phyloP scores from a whole-genome alignment of 768 basidiomycete genomes.

The Dendrothele bispora region DNA sequence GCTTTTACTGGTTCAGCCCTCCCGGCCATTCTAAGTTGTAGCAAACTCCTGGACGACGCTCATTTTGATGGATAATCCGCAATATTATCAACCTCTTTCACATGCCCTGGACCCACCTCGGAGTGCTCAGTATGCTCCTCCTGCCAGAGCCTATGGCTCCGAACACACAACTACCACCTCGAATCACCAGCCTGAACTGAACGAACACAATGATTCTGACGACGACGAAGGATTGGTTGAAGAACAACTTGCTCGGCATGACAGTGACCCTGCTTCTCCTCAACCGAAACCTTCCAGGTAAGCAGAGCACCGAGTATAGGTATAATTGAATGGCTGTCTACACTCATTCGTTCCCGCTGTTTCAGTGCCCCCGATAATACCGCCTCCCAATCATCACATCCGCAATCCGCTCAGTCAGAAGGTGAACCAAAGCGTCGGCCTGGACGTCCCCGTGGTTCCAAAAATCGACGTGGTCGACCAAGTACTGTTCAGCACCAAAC shows the following conservation, averaged over 20 bases:
- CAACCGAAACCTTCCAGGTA: conserved; percentile 28
- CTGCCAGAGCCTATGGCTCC: conserved; percentile 10
- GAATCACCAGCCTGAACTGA: conserved; percentile 38
- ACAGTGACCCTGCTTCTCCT: conserved; percentile 40
- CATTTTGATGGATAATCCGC: conserved; percentile 67
- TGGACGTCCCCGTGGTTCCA: conserved; percentile 78
- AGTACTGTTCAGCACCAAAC: conserved; percentile 19
- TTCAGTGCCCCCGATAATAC: too few relatives aligned
- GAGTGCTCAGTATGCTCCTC: conserved; percentile 7
- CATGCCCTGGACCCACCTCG: conserved; percentile 69
- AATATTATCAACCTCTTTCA: conserved; percentile 79
- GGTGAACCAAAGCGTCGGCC: conserved; percentile 66
- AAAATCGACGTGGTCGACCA: conserved; percentile 58
- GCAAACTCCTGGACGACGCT: neutral
- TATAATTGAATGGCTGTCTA: neutral
- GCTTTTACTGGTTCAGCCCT: too few relatives aligned
- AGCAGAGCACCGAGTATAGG: conserved; percentile 11
- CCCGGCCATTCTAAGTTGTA: too few relatives aligned
- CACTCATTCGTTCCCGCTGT: too few relatives aligned
- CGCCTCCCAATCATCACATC: neutral
- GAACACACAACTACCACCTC: conserved; percentile 13
- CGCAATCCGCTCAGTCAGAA: conserved; percentile 19
- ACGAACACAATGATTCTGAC: conserved; percentile 63
- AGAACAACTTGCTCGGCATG: conserved; percentile 57
- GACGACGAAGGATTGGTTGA: conserved; percentile 75